A percentile compares a stretch with the other conserved stretches of the same genome.
These are phyloP conservation scores for Pseudocercospora macadamiae DNA, from an alignment of 2,329 filamentous ascomycete species.

Conservation along the genomic window DNA sequence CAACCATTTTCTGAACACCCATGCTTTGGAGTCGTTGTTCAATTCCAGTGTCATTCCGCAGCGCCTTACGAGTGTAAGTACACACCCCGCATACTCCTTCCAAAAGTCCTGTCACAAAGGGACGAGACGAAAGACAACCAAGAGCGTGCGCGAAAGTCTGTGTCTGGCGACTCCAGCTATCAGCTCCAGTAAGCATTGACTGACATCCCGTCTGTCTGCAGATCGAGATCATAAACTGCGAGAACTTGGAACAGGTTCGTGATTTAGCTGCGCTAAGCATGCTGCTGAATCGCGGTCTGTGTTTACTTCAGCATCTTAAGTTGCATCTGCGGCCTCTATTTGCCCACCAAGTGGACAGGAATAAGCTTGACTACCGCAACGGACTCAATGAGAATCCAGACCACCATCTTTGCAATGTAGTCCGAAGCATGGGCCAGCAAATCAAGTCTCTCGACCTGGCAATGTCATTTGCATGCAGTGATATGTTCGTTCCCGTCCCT, in stretches of 20 bases:
- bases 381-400: slow-evolving; percentile 23
- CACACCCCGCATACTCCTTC: too few relatives aligned
- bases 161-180: too few relatives aligned
- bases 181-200: too few relatives aligned
- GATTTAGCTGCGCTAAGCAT: slow-evolving; percentile 15
- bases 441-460: slow-evolving; percentile 29
- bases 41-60: slow-evolving; percentile 22
- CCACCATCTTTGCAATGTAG: slow-evolving; percentile 28
- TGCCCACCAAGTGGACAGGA: not conserved
- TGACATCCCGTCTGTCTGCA: too few relatives aligned
- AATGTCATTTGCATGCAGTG: slow-evolving; percentile 27
- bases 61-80: slow-evolving; percentile 24
- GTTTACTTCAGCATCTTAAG: slow-evolving; percentile 25
- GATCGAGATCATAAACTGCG: slow-evolving; percentile 28
- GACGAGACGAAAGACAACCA: too few relatives aligned
- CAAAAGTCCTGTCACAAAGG: too few relatives aligned
- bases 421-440: slow-evolving; percentile 21
- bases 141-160: too few relatives aligned
- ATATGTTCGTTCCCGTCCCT: slow-evolving; percentile 17
- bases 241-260: slow-evolving; percentile 13
- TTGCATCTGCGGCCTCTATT: slow-evolving; percentile 18
- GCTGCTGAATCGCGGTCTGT: slow-evolving; percentile 23
- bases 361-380: slow-evolving; percentile 1
- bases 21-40: slow-evolving; percentile 21
- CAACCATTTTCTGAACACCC: slow-evolving; percentile 8